Evolutionary conservation across 2,329 filamentous ascomycete genomes (phyloP), one percentile per base, ranked within the genome.

Genomic region (Diaporthe nobilis): DNA sequence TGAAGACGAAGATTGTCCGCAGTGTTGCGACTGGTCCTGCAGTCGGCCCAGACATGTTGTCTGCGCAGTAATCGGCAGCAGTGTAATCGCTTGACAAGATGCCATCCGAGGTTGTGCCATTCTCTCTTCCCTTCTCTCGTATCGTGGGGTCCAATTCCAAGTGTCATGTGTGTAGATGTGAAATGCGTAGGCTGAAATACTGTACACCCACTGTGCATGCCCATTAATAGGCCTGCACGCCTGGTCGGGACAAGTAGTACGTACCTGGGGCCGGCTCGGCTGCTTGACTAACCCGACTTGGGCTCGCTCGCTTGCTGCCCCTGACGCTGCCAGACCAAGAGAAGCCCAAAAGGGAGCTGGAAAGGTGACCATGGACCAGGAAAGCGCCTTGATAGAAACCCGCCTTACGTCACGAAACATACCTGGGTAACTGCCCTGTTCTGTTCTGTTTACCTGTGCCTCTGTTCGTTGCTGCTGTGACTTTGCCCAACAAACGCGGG

Each of bases 351-450:
- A 25, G 44, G 44, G 44, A 63, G n/a, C n/a, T 31, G 9, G 42
- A 28, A 55, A 58, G 37, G 49, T n/a, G 67, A 57, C 49, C 49
- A n/a, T 28, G 17, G 25, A 31, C 37, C 65, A 68, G 58, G 67
- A 61, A 42, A 67, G 44, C n/a, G 25, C 55, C 74, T 55, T 58
- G 58, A 37, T 57, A 47, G 47, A 34, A 44, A 31, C 58, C 25
- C 37, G 72, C 63, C 71, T 67, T 77, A 77, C 76, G 76, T 77
- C 76, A 77, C 76, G 76, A 68, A 60, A 75, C 73, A 15, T 34
- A 31, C 47, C 51, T 31, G 31, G 60, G 10, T 31, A 39, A 39
- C 49, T 63, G 63, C 58, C 39, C 47, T 39, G 31, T 53, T 73
- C 71, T 47, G n/a, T 60, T 31, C 57, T 61, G 44, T 72, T 39